Conservation (phyloP, 768 basidiomycete genomes). For the Russula sp. region DNA sequence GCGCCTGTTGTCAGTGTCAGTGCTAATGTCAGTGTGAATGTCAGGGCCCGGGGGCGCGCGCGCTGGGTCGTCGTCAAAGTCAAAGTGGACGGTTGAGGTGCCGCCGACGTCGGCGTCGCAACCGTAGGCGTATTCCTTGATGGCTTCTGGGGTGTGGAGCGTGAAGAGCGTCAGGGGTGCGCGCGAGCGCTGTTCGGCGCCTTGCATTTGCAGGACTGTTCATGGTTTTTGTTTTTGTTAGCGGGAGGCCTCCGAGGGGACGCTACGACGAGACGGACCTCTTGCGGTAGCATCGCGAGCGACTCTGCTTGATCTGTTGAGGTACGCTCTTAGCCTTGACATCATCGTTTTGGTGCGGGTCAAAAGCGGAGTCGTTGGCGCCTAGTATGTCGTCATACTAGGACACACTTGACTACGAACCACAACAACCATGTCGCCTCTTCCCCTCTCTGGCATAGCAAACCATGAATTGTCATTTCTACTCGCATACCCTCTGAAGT, state of each 20-base stretch:
- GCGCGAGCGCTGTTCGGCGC: slow-evolving; percentile 57
- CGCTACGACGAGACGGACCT: slow-evolving; percentile 2
- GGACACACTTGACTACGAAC: background rate
- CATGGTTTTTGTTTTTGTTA: background rate
- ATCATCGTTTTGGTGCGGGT: slow-evolving; percentile 17
- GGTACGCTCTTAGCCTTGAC: slow-evolving; percentile 30
- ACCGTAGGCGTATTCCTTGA: slow-evolving; percentile 65
- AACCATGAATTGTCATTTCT: background rate
- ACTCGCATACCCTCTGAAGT: slow-evolving; percentile 53
- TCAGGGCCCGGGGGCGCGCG: slow-evolving; percentile 34
- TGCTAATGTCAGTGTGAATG: background rate
- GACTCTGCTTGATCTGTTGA: slow-evolving; percentile 37
- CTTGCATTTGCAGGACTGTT: slow-evolving; percentile 69
- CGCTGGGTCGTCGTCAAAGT: slow-evolving; percentile 50
- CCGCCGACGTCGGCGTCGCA: slow-evolving; percentile 90
- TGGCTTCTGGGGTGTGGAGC: slow-evolving; percentile 53
- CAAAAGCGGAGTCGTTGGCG: too few relatives aligned
- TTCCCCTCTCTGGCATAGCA: background rate
- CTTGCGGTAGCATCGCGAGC: slow-evolving; percentile 34
- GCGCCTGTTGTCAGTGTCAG: slow-evolving; percentile 7
- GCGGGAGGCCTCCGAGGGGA: background rate
- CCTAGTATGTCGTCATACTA: too few relatives aligned
- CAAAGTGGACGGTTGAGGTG: slow-evolving; percentile 70
- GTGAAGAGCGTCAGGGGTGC: slow-evolving; percentile 59
- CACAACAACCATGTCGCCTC: slow-evolving; percentile 4